Evolutionary conservation across 2,329 filamentous ascomycete genomes (phyloP), one percentile per base, ranked within the genome.

Genomic region (Hysterium pulicare): DNA sequence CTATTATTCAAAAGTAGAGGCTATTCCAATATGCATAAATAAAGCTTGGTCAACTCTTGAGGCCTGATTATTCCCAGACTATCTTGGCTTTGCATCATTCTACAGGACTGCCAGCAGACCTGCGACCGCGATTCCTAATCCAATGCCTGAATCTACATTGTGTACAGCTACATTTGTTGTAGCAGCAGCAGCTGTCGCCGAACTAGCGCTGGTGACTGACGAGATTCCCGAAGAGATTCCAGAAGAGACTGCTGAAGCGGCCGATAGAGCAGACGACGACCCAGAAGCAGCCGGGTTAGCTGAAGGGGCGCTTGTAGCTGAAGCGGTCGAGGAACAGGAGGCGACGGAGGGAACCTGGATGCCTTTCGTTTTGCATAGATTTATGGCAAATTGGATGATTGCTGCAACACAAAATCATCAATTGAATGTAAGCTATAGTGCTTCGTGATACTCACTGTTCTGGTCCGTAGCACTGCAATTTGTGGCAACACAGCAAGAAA

Each of bases 401-500:
- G 55, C 71, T 74, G 48, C 5, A 17, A 23, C 7, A 20, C 7
- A 19, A 33, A 19, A 23, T 17, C 31, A 35, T 37, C 20, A 32
- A 38, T 28, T 13, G 13, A 9, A 23, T 15, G 13, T 15, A 20
- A 30, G 11, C 10, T 40, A 5, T 5, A 23, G 19, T 15, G 23
- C 16, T 11, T 9, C 38, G 23, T 15, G 23, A 11, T 7, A 55
- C 64, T 41, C 46, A 70, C 66, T 45, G 3, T 54, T 40, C 51
- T 64, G 61, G 32, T 70, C 67, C 7, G 48, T 39, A 2, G 51
- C 34, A 40, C 46, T 47, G 50, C 70, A 73, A 4, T 47, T 45
- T 17, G 51, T 48, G 38, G 59, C 57, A 28, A 72, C 67, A 49
- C 70, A 73, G 62, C 70, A 72, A 2, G 67, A 64, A 21, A 73